A percentile compares a stretch with the other conserved stretches of the same genome.
Evolutionary conservation across 2,329 filamentous ascomycete species (phyloP).

Genomic region (Calonectria fujianensis): DNA sequence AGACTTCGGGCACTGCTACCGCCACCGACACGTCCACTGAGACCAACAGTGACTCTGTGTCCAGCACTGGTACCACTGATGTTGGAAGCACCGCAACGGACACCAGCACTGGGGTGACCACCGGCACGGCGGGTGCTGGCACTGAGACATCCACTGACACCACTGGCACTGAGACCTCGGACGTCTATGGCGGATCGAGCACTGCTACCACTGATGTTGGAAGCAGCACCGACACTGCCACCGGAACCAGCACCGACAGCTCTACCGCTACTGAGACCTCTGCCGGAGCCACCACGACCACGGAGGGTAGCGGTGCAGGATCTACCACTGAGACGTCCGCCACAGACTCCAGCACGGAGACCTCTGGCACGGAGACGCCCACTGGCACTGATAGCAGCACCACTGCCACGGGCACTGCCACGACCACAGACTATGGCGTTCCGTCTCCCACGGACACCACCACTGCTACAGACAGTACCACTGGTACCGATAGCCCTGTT

Average conservation of each 20-base stretch:
- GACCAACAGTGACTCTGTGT: not conserved
- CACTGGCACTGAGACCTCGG: not conserved
- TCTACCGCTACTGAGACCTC: too few species aligned
- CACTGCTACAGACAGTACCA: not conserved
- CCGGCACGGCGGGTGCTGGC: not conserved
- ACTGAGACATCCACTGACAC: not conserved
- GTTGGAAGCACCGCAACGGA: not conserved
- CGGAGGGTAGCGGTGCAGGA: not conserved
- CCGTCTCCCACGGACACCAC: too few species aligned
- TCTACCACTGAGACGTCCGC: not conserved
- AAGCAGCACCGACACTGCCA: not conserved
- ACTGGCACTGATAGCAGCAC: too few species aligned
- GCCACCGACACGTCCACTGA: not conserved
- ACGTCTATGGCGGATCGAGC: not conserved
- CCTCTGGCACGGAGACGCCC: too few species aligned
- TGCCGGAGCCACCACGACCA: not conserved
- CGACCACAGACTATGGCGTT: not conserved
- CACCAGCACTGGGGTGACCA: not conserved
- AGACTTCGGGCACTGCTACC: not conserved
- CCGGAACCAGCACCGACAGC: not conserved
- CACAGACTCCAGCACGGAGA: not conserved
- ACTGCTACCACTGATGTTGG: not conserved
- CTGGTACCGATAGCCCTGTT: not conserved
- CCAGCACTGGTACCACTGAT: not conserved
- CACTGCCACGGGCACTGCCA: too few species aligned